Evolutionary conservation across 495 filamentous ascomycete species (phyloP), one percentile per base, ranked within the genome.

Genomic region (Mycothermus thermophilus): DNA sequence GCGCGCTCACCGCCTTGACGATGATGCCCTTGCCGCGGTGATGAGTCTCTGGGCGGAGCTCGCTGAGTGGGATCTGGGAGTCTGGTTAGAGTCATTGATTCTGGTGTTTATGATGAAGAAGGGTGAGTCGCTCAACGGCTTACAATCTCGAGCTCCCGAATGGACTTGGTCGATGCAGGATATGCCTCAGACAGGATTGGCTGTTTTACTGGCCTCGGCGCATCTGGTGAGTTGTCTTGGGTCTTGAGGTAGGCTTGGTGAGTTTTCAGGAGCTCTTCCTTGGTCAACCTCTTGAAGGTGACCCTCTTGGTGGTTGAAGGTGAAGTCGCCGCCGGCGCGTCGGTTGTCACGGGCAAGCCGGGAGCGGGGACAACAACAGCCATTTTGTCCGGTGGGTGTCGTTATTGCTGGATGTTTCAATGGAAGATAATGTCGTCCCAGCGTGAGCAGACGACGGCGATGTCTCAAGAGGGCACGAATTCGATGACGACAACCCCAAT

Each of bases 41-140:
- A 42, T 71, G 69, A 6, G 60, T 69, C 37, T 73, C 67, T 4
- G 69, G 47, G 8, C 23, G 38, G 1, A 76, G 55, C 8, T 48
- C 44, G 30, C 33, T 47, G 9, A 59, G 42, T 6, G 51, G 48
- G 12, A 57, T 53, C 55, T 20, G 11, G 12, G 3, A 13, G 5
- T 25, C 11, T 26, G 24, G 24, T 27, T 29, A 36, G 34, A 19
- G 18, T 10, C n/a, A 3, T 24, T 24, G 32, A 6, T 33, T 18
- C 10, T n/a, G n/a, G n/a, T n/a, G n/a, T n/a, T n/a, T n/a, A n/a
- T n/a, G 15, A n/a, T 16, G 8, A 35, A 1, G 19, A 26, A 13
- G 23, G 8, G 15, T 4, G 8, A 10, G 16, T n/a, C n/a, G n/a
- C 19, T 28, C 3, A 20, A 22, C 9, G 13, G 27, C 34, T 16